Evolutionary conservation across 2,329 filamentous ascomycete genomes (phyloP), one percentile per base, ranked within the genome.

Genomic region (Botrytis paeoniae): DNA sequence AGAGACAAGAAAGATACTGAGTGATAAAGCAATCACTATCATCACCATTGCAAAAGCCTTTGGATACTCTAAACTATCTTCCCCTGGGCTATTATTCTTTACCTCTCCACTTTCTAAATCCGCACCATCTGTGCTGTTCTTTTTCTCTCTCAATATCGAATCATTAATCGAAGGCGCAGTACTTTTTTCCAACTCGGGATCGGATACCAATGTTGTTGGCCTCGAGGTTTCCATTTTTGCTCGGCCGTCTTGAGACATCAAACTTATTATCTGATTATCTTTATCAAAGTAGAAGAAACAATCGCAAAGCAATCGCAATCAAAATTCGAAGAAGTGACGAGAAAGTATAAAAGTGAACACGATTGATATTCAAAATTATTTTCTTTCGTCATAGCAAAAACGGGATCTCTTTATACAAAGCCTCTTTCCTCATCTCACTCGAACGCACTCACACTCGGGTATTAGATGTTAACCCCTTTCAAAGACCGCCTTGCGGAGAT

Each of bases 1-100:
- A 37, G 79, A 75, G 37, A 80, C 79, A n/a, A 87, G 80, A 76
- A 87, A 87, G 66, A 87, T 82, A 73, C 82, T 83, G 57, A 87
- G 78, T 12, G 84, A 80, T 12, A 88, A 79, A 32, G 86, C 85
- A 39, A 85, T 73, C 29, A 87, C 81, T 70, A 87, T 85, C 75
- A 85, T 82, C 69, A 79, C 73, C 69, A 81, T 71, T 4, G 76
- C 75, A 32, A 76, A 22, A 10, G 76, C 77, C n/a, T 72, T 75
- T 32, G 80, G 79, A 73, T 80, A 81, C 69, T 79, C 78, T 32
- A 54, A 72, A 14, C 73, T 75, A 39, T 75, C 73, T 39, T 74
- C 74, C 6, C 73, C 75, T 16, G 64, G 59, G 29, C 62, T 68
- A 12, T 61, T 41, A 29, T 61, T 32, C 3, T 57, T 48, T 39